Evolutionary conservation across 163 green algal genomes (phyloP).

Genomic region (Volvox carteri): DNA sequence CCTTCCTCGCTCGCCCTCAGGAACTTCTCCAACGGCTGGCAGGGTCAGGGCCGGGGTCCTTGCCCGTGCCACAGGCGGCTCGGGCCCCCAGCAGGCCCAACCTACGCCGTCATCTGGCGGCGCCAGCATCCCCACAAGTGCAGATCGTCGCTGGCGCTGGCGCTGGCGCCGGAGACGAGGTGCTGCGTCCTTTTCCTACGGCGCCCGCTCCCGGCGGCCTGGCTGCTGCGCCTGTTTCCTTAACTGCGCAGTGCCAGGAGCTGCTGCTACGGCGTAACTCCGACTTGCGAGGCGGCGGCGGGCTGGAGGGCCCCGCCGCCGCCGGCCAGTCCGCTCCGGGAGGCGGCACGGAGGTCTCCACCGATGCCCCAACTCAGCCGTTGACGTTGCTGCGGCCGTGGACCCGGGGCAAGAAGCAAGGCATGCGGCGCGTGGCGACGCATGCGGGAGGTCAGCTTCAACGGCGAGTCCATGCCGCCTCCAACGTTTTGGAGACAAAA

Average conservation of each 20-base stretch:
- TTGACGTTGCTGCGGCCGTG: no score
- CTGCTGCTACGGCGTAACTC: no score
- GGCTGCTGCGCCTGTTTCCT: no score
- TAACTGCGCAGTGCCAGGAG: no score
- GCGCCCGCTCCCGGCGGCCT: no score
- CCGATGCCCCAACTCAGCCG: no score
- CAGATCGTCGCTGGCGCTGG: no score
- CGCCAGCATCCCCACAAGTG: not conserved
- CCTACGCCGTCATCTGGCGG: not conserved
- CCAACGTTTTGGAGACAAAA: no score
- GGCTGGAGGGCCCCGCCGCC: no score
- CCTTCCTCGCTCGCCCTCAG: no score
- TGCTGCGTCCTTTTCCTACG: not conserved
- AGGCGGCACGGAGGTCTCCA: no score
- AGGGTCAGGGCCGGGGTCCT: not conserved
- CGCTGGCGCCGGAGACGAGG: not conserved
- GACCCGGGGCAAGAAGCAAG: not conserved
- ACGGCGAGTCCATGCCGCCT: not conserved
- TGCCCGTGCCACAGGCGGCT: not conserved
- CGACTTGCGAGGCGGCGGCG: not conserved
- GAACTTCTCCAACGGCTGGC: conserved; percentile 23
- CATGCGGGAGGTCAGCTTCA: not conserved
- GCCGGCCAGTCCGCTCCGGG: no score
- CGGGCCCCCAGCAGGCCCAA: conserved; percentile 5
- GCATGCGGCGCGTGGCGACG: not conserved